Conservation (phyloP, 495 filamentous ascomycete genomes). For the Xylaria castorea region DNA sequence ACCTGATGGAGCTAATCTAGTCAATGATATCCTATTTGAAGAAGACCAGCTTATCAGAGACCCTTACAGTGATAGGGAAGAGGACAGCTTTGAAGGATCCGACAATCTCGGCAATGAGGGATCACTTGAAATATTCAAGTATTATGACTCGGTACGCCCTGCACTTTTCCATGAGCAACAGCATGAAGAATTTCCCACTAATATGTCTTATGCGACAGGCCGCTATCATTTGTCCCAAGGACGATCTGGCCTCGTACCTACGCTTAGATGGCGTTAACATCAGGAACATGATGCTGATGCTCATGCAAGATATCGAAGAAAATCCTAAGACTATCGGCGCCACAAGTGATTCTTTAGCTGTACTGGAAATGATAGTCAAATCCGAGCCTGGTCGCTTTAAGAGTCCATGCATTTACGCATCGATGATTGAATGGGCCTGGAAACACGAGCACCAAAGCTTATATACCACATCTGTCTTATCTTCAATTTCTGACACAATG, state of each 20-base stretch:
- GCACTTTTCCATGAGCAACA: neutral
- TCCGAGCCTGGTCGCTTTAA: neutral
- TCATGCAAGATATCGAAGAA: neutral
- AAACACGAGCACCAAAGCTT: neutral
- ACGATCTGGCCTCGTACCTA: neutral
- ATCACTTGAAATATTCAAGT: neutral
- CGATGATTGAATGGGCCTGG: neutral
- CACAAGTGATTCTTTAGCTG: neutral
- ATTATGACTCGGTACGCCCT: neutral
- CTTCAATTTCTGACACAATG: neutral
- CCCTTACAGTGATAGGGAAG: neutral
- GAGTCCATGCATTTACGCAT: neutral
- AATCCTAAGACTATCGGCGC: neutral
- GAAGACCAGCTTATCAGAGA: neutral
- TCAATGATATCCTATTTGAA: neutral
- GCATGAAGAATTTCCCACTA: neutral
- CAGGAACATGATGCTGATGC: neutral
- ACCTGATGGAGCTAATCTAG: neutral
- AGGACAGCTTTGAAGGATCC: slow-evolving; percentile 8
- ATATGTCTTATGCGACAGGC: neutral
- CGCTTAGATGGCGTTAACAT: neutral
- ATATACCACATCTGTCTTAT: neutral
- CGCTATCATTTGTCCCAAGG: slow-evolving; percentile 2
- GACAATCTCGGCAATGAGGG: neutral
- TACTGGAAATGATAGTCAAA: neutral